phyloP scores from a whole-genome alignment of 768 basidiomycete species.

The Russula dissimulans region DNA sequence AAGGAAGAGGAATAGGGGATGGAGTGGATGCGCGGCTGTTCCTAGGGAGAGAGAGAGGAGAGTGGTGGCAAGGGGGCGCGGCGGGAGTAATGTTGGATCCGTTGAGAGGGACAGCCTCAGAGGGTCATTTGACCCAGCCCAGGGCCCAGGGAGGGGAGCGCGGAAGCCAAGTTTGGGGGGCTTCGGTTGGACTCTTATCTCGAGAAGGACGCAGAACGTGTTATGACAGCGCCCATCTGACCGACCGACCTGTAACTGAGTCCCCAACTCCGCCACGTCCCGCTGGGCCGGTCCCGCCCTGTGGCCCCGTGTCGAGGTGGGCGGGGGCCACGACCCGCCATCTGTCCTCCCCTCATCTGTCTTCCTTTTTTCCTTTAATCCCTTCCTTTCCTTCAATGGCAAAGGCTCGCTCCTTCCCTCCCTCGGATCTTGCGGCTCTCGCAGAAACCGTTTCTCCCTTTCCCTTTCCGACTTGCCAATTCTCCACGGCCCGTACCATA shows the following conservation, averaged over 20 bases:
- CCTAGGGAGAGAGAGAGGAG: neutral
- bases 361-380: neutral
- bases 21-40: neutral
- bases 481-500: neutral
- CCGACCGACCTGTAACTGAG: neutral
- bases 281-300: neutral
- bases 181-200: neutral
- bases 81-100: no score
- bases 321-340: no score
- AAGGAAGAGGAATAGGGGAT: neutral
- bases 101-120: neutral
- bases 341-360: no score
- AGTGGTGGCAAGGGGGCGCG: no score
- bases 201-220: conserved; percentile 9
- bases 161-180: neutral
- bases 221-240: neutral
- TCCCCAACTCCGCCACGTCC: neutral
- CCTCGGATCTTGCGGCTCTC: conserved; percentile 4
- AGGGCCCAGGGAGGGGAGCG: neutral
- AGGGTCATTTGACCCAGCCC: conserved; percentile 1
- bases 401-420: neutral
- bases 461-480: neutral
- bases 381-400: neutral
- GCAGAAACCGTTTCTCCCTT: neutral
- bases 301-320: neutral